Evolutionary conservation across 2,329 filamentous ascomycete species (phyloP), one percentile per base, ranked within the genome.

Genomic region (Talaromyces amestolkiae): DNA sequence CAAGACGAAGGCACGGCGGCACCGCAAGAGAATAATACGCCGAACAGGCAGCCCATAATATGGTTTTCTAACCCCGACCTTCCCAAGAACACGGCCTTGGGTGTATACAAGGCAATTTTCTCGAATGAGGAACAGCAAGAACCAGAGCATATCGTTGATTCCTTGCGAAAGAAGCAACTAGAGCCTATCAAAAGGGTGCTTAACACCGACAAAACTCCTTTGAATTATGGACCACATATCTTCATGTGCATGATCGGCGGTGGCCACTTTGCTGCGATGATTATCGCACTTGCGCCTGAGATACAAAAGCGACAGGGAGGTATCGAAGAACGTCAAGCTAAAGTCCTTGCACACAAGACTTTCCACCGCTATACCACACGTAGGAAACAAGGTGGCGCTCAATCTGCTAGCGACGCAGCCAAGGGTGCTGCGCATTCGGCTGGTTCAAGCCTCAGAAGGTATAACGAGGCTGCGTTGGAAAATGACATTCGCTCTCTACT

Each of bases 181-280:
- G 82, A 86, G 3, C 88, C 92, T 0, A 86, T 82, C 63, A 63
- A 49, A 19, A 47, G 56, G 8, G 43, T 59, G n/a, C 59, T 63
- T 41, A 51, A 53, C 67, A 80, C 85, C 1, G 79, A 49, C 13
- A 43, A 35, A 31, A 8, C 83, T 43, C 43, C 70, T 22, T 65
- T 88, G 27, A 39, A 59, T 53, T 37, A 51, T 11, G 89, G 89
- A 8, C 92, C 93, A 2, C 93, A 98, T 75, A 88, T 97, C 59
- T 98, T 99, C 75, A 85, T 99, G 58, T 98, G 93, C 78, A 99
- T 99, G 95, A 96, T 99, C 60, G 95, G 95, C 27, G 95, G 95
- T 66, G 95, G 95, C 0, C 95, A 99, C 76, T 99, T 99, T 74
- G 95, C 95, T 0, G 95, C 91, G 60, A 98, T 98, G 93, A 84